These are phyloP conservation scores for Aspergillus wentii DNA, from an alignment of 495 filamentous ascomycete species.

Conservation along the genomic window DNA sequence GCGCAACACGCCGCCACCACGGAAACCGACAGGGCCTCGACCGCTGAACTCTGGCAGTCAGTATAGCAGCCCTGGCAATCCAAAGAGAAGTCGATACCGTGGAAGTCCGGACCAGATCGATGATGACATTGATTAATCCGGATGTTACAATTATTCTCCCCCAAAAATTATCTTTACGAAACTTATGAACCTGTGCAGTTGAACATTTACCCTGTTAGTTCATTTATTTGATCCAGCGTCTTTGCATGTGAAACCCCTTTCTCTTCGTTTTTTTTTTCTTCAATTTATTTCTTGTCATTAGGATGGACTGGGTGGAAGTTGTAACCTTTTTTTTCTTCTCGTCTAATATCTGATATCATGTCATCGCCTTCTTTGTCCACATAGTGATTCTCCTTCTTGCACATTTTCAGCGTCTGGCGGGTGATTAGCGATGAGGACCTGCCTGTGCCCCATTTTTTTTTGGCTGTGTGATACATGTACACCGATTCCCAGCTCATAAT, in stretches of 20 bases:
- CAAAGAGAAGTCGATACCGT: conserved; percentile 41
- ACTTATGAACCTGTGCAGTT: conserved; percentile 9
- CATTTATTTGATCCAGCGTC: conserved; percentile 4
- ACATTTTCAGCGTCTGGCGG: too few species aligned
- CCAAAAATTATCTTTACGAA: conserved; percentile 4
- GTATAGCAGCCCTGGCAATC: conserved; percentile 42
- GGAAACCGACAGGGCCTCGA: conserved; percentile 53
- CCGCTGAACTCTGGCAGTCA: conserved; percentile 42
- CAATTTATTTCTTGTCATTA: conserved; percentile 11
- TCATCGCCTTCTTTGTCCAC: background rate
- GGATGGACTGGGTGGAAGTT: background rate
- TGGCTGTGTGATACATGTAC: too few species aligned
- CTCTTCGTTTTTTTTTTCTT: conserved; percentile 6
- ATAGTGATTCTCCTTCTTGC: too few species aligned
- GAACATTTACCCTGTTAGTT: conserved; percentile 2
- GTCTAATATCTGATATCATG: background rate
- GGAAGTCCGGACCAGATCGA: conserved; percentile 46
- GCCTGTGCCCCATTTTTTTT: too few species aligned
- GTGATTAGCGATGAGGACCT: too few species aligned
- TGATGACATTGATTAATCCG: conserved; percentile 35
- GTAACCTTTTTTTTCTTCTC: background rate
- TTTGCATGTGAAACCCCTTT: conserved; percentile 7
- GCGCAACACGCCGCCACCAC: conserved; percentile 33
- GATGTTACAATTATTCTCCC: background rate
- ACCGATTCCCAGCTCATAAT: too few species aligned